Evolutionary conservation across 176 grass and related monocot genomes (phyloP), one percentile per base, ranked within the genome.

Genomic region (Otatea glauca): DNA sequence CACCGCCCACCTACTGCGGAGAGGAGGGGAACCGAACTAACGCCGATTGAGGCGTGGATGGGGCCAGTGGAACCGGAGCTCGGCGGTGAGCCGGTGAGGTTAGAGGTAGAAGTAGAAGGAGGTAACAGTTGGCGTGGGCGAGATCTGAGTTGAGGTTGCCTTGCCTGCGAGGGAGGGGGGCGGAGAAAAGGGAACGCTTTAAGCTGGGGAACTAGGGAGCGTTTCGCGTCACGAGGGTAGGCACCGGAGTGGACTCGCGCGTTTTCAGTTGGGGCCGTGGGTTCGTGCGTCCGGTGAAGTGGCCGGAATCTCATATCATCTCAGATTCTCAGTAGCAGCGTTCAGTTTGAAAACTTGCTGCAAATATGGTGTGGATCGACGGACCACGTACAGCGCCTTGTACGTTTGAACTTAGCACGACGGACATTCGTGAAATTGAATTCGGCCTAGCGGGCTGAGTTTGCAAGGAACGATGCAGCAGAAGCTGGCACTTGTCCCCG

Each of bases 201-300:
- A 84, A 80, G 48, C 78, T 78, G 83, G 38, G 54, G 45, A 12
- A 55, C n/a, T 20, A 38, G 47, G 76, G 78, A 86, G 88, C 79
- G 79, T 78, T 90, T 59, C 10, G 65, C 83, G 83, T 86, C 58
- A 90, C 69, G 77, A 78, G 54, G 88, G 44, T 34, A 21, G 20
- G 75, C 68, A 29, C 25, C 71, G 25, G 53, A 45, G 65, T 51
- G 73, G 74, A 82, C 79, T 86, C 73, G 79, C 58, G 84, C 84
- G 84, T 65, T 90, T 51, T 77, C 72, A 5, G 78, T 86, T 71
- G 72, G 72, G 68, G 45, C 13, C n/a, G 47, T 9, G 55, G 42
- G 66, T 45, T 37, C 4, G 35, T 37, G 35, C 35, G 35, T 37
- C 35, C 1, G 35, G 35, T 37, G 35, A 29, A 29, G 29, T 29